Conservation (phyloP, 2,329 filamentous ascomycete species). For the Ceratocystis albifundus region DNA sequence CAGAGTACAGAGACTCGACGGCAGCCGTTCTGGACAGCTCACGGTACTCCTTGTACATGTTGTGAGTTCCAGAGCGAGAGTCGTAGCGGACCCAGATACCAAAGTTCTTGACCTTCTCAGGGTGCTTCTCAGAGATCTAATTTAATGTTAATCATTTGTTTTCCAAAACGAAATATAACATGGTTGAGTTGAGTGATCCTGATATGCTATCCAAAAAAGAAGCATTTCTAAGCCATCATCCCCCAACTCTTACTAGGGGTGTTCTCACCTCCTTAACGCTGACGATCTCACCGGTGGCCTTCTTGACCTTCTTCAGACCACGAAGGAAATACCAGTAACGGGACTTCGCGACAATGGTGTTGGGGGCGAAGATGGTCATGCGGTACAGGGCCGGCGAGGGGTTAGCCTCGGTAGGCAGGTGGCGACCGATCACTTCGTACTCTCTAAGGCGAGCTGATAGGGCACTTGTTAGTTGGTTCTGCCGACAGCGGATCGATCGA, state of each 20-base stretch:
- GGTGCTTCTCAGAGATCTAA: constrained; percentile 97
- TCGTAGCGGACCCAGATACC: constrained; percentile 99
- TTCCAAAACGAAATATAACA: neutral
- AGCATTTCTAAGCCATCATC: neutral
- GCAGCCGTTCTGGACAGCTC: constrained; percentile 94
- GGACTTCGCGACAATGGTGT: constrained; percentile 97
- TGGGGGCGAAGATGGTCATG: constrained; percentile 99
- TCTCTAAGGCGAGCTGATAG: constrained; percentile 90
- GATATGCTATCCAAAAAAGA: neutral
- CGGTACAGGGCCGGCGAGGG: constrained; percentile 97
- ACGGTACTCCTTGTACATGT: constrained; percentile 99
- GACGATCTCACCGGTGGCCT: constrained; percentile 99
- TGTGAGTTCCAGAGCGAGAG: constrained; percentile 98
- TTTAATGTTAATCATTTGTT: neutral
- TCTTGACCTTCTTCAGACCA: constrained; percentile 99
- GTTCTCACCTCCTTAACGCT: constrained; percentile 77
- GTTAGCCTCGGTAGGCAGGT: constrained; percentile 95
- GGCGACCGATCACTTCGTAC: constrained; percentile 99
- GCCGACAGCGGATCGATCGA: constrained; percentile 12
- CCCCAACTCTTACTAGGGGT: neutral
- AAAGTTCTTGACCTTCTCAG: constrained; percentile 99
- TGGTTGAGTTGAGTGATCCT: neutral
- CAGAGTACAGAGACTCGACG: constrained; percentile 94
- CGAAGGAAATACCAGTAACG: constrained; percentile 99
- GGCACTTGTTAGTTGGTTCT: constrained; percentile 26